Conservation (phyloP, 352 stramenopile genomes). For the Pythium catenulatum region DNA sequence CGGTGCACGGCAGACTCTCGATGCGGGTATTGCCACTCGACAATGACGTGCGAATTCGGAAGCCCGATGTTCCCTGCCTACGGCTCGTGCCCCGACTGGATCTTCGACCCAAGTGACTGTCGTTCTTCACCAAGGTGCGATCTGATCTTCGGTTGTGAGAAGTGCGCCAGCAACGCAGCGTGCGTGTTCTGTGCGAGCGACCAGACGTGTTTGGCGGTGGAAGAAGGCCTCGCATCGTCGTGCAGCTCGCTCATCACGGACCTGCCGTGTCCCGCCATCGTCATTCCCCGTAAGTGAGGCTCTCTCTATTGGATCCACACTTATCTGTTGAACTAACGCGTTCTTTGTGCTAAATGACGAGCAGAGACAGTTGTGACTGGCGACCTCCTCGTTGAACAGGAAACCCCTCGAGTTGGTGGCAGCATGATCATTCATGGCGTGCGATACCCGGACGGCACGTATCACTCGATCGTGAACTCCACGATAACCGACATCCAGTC, state of each 20-base stretch:
- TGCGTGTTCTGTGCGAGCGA: constrained; percentile 95
- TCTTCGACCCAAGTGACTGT: constrained; percentile 78
- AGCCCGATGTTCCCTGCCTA: constrained; percentile 71
- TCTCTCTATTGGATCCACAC: constrained; percentile 9
- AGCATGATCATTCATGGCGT: constrained; percentile 66
- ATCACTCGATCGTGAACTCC: constrained; percentile 71
- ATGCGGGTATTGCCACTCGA: constrained; percentile 95
- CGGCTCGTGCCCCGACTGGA: constrained; percentile 80
- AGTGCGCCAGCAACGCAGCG: constrained; percentile 76
- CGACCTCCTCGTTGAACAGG: constrained; percentile 75
- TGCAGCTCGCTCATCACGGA: constrained; percentile 93
- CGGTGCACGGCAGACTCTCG: constrained; percentile 76
- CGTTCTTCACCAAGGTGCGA: constrained; percentile 83
- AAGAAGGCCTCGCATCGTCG: constrained; percentile 88
- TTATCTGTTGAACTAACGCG: no score
- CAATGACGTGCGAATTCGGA: constrained; percentile 92
- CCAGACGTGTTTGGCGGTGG: constrained; percentile 87
- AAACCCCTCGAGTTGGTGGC: constrained; percentile 67
- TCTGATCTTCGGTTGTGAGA: constrained; percentile 72
- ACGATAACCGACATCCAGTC: constrained; percentile 68
- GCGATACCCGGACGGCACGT: constrained; percentile 63
- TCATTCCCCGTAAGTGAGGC: constrained; percentile 79
- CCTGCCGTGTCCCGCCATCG: constrained; percentile 85
- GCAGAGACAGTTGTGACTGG: constrained; percentile 77
- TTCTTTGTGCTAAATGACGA: background rate